phyloP scores from a whole-genome alignment of 1,139 yeast species.

The Taiozyma sp. region DNA sequence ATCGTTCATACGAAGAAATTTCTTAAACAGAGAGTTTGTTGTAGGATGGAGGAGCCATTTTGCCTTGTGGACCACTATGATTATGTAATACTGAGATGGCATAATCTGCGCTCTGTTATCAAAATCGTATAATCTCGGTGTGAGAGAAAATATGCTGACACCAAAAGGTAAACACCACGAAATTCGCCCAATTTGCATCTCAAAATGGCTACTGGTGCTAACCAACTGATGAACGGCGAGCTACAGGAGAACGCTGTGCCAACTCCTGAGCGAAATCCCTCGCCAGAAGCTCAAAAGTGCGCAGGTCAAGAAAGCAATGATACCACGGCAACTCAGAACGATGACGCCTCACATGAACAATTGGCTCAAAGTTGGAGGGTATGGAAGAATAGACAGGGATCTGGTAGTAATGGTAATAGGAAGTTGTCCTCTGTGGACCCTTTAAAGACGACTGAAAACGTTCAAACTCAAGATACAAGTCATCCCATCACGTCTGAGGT shows the following conservation, averaged over 20 bases:
- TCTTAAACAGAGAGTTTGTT: neutral
- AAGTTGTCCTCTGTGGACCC: slow-evolving; percentile 17
- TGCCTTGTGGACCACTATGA: no score
- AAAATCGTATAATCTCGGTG: neutral
- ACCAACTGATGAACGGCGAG: neutral
- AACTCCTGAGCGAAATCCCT: neutral
- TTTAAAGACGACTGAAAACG: neutral
- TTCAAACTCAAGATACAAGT: neutral
- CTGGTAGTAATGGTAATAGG: slow-evolving; percentile 13
- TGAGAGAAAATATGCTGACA: neutral
- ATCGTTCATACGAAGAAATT: neutral
- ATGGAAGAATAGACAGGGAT: slow-evolving; percentile 22
- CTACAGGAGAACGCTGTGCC: neutral
- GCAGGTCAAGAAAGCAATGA: neutral
- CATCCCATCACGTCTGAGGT: neutral
- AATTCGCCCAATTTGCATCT: neutral
- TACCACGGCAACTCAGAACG: neutral
- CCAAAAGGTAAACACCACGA: neutral
- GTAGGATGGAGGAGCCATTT: no score
- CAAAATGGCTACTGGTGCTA: neutral
- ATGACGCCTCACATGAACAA: slow-evolving; percentile 19
- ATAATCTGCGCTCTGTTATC: neutral
- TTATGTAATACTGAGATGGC: no score
- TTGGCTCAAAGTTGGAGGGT: slow-evolving; percentile 18
- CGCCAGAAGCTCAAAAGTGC: neutral